Percentiles rank a stretch among this genome's conserved stretches.
Conservation (phyloP, 352 stramenopile genomes). For the Aphanomyces invadans region DNA sequence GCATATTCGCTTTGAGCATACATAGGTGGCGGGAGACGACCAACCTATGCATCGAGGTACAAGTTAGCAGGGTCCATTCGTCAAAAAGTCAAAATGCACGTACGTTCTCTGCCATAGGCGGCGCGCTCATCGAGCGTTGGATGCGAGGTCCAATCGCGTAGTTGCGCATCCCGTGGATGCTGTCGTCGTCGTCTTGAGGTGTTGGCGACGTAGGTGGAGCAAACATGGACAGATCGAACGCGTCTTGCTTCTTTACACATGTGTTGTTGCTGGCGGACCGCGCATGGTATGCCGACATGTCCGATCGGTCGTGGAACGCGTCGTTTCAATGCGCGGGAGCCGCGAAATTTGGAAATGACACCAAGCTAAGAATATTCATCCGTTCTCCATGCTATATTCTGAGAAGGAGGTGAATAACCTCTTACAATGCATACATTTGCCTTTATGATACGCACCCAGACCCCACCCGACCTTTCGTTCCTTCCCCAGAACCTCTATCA, state of each 20-base stretch:
- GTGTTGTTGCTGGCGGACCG: conserved; percentile 18
- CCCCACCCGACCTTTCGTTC: no score
- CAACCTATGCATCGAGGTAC: no score
- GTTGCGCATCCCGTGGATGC: conserved; percentile 18
- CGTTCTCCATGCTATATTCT: not conserved
- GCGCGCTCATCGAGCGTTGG: conserved; percentile 43
- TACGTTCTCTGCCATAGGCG: conserved; percentile 36
- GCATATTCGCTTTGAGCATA: conserved; percentile 15
- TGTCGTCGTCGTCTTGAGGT: conserved; percentile 22
- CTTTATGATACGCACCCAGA: no score
- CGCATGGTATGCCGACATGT: conserved; percentile 26
- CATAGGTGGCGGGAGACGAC: conserved; percentile 3
- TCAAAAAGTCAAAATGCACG: no score
- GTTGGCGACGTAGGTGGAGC: conserved; percentile 30
- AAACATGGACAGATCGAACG: conserved; percentile 39
- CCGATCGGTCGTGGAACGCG: not conserved
- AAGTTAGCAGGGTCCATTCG: no score
- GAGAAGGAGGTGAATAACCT: not conserved
- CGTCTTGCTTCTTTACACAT: conserved; percentile 7
- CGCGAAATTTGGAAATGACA: conserved; percentile 49
- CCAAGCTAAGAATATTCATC: conserved; percentile 7
- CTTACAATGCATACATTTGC: conserved; percentile 3
- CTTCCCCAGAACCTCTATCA: not conserved
- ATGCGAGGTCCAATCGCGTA: conserved; percentile 29
- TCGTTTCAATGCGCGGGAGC: conserved; percentile 31